Conservation (phyloP, 2,329 filamentous ascomycete genomes). For the Malbranchea zuffiana region DNA sequence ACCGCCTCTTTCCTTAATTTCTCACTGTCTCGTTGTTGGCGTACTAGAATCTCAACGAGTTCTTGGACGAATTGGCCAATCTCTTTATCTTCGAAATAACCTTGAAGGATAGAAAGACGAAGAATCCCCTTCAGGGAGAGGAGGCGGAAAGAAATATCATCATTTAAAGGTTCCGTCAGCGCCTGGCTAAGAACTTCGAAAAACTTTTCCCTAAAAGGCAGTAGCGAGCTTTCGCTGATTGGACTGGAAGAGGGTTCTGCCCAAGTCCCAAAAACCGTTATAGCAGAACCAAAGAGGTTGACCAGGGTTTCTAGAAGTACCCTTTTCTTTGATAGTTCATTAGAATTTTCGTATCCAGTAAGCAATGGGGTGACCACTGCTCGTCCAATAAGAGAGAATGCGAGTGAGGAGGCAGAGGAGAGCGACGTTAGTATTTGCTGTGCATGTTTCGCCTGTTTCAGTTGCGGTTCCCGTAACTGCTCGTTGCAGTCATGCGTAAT, state of each 20-base stretch:
- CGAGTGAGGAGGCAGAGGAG: slow-evolving; percentile 43
- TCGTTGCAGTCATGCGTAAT: slow-evolving; percentile 58
- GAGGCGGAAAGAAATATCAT: slow-evolving; percentile 41
- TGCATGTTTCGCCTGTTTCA: slow-evolving; percentile 55
- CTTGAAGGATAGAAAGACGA: slow-evolving; percentile 35
- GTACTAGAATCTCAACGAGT: slow-evolving; percentile 50
- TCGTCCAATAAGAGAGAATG: slow-evolving; percentile 47
- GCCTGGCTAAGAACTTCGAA: slow-evolving; percentile 46
- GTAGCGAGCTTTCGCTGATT: slow-evolving; percentile 33
- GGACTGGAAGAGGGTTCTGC: slow-evolving; percentile 28
- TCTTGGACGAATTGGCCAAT: slow-evolving; percentile 46
- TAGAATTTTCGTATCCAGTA: slow-evolving; percentile 49
- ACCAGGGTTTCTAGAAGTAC: slow-evolving; percentile 52
- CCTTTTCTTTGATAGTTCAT: slow-evolving; percentile 51
- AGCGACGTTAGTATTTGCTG: slow-evolving; percentile 50
- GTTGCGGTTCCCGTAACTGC: slow-evolving; percentile 56
- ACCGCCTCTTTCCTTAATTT: slow-evolving; percentile 51
- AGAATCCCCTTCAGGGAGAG: slow-evolving; percentile 40
- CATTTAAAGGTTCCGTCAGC: slow-evolving; percentile 42
- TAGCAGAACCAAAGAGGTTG: slow-evolving; percentile 47
- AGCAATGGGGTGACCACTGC: slow-evolving; percentile 48
- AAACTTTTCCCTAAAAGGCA: slow-evolving; percentile 41
- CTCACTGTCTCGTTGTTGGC: slow-evolving; percentile 45
- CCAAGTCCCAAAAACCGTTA: slow-evolving; percentile 48
- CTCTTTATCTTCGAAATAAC: slow-evolving; percentile 42